A percentile compares a stretch with the other conserved stretches of the same genome.
phyloP scores from a whole-genome alignment of 179 eudicot species.

The Monotropa hypopitys region DNA sequence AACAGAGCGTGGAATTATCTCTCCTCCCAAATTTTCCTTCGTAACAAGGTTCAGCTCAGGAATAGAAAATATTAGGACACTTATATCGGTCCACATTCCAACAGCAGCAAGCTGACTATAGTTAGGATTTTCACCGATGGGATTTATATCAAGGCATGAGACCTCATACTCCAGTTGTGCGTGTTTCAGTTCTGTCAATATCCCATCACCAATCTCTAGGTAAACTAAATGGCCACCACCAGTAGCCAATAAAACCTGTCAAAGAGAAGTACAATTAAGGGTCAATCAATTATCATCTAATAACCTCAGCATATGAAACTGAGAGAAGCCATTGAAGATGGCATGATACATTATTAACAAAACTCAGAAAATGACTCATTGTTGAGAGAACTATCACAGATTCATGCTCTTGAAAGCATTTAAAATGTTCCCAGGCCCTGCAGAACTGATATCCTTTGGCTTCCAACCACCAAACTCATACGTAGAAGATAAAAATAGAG shows the following conservation, averaged over 20 bases:
- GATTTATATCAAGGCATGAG: constrained; percentile 92
- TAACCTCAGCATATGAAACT: neutral
- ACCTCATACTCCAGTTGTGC: constrained; percentile 80
- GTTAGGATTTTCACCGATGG: constrained; percentile 70
- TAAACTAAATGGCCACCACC: constrained; percentile 93
- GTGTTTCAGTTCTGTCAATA: constrained; percentile 55
- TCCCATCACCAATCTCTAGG: constrained; percentile 86
- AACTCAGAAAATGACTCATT: neutral
- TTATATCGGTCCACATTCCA: constrained; percentile 99
- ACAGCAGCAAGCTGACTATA: constrained; percentile 90
- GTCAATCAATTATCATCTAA: neutral
- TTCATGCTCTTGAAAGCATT: neutral
- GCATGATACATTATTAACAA: neutral
- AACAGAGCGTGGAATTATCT: constrained; percentile 95
- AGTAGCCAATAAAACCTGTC: constrained; percentile 83
- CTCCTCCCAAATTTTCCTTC: constrained; percentile 89
- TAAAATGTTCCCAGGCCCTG: constrained; percentile 1
- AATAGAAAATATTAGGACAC: constrained; percentile 73
- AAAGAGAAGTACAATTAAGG: constrained; percentile 2
- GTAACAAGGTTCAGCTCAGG: constrained; percentile 79
- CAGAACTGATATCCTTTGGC: neutral
- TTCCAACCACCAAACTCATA: neutral
- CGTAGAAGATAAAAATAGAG: neutral
- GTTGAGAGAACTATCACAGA: neutral
- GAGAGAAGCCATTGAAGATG: neutral